Evolutionary conservation across 805 yeast genomes (phyloP), one percentile per base, ranked within the genome.

Genomic region (Monosporozyma aerobia): DNA sequence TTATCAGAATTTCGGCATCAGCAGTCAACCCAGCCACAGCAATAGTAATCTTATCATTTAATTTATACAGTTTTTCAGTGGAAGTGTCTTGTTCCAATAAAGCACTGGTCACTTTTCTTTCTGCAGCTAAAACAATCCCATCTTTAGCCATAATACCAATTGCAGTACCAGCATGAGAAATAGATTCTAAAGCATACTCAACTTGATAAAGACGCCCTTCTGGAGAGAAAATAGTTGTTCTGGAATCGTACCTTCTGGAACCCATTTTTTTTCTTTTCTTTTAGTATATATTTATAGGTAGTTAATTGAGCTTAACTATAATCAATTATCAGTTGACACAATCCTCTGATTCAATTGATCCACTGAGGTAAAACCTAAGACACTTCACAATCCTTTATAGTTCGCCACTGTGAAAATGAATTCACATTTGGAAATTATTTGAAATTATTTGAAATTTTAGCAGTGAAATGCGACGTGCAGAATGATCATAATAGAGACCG

Each of bases 1-100:
- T 86, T 57, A 94, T 85, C 59, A 94, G 77, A 52, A 90, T 90
- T 35, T 88, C 84, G 1, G 99, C 99, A 71, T 94, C 99, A 1
- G 98, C 92, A 44, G 94, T 94, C 82, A 94, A 83, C 49, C 99
- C 99, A 0, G 99, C 99, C 35, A 94, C 99, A 0, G 97, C 96
- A 62, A 95, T 88, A 49, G 90, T 77, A 73, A 83, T 85, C 60
- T 82, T 81, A 64, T 87, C 95, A 71, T 85, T 88, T 66, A 92
- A 73, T 30, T 81, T 78, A 71, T 92, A 94, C 72, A 94, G 79
- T 70, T 94, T 94, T 72, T 94, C 99, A 37, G 96, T 90, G 16
- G 88, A 80, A 19, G 90, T 84, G 69, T 92, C 97, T 72, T 90
- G 95, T 70, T 94, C 99, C 54, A 94, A 79, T 62, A 94, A 76